Evolutionary conservation across 1,284 basidiomycete species (phyloP), one percentile per base, ranked within the genome.

Genomic region (Trichosporon sp.): DNA sequence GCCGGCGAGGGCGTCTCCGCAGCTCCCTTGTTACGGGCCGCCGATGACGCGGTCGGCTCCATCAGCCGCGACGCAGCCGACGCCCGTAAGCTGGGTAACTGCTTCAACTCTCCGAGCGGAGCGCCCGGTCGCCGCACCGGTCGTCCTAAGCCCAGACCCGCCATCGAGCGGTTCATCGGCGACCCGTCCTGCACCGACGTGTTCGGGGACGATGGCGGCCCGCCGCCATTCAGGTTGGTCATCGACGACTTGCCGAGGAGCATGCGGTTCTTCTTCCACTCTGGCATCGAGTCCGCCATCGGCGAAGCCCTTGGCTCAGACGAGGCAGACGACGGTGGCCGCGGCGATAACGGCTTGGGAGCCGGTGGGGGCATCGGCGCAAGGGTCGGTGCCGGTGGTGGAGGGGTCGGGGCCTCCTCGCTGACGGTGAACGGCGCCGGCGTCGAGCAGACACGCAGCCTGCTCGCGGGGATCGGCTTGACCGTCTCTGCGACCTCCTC

Each of bases 201-300:
- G 42, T 56, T 64, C 8, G 47, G 21, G 25, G 66, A 27, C 3
- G 31, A 58, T 12, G 62, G 27, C 7, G 25, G 18, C 13, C 35
- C 35, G 38, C 18, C 6, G 12, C 25, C 65, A 13, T 32, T 47
- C 58, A 23, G 15, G 32, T 18, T 23, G 44, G 47, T 35, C 60
- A 42, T 51, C 27, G 34, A 51, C 21, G 38, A 56, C 62, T 73
- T 75, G 38, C 75, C 75, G 47, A 74, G 31, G 13, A 72, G 66
- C 15, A 74, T 69, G 12, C 75, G 70, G 69, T 74, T 70, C 65
- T 68, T 63, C 69, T 75, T 75, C 75, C 75, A 75, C 23, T 68
- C 70, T 0, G 75, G 75, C 3, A 75, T 69, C 27, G 51, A 25
- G 21, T 62, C 64, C 11, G 63, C 23, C 21, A 51, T 25, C 6